Percentiles rank a stretch among this genome's conserved stretches.
Evolutionary conservation across 129 eudicot species (phyloP).

Genomic region (Cynara cardunculus): DNA sequence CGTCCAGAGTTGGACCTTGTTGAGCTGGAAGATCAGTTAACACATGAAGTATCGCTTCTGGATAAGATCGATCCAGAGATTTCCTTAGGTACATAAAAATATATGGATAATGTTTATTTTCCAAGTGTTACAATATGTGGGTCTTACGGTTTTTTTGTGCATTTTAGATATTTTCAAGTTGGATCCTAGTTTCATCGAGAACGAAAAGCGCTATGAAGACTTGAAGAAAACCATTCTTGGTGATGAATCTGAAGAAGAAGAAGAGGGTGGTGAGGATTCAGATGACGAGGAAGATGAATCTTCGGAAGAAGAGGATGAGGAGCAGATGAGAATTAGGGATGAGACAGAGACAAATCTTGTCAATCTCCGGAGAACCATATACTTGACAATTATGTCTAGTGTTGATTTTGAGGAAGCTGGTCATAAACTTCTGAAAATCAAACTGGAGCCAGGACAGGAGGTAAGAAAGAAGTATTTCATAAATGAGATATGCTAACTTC

Average conservation of each 20-base stretch:
- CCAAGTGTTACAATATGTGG: background rate
- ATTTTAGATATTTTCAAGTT: slow-evolving; percentile 71
- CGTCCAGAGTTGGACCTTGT: slow-evolving; percentile 96
- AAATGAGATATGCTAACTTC: too few species aligned
- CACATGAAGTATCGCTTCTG: slow-evolving; percentile 82
- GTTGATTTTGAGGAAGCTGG: slow-evolving; percentile 99
- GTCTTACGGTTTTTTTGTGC: background rate
- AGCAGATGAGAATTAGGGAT: slow-evolving; percentile 80
- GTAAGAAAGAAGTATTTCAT: slow-evolving; percentile 23
- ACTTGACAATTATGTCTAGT: slow-evolving; percentile 94
- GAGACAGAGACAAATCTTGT: slow-evolving; percentile 89
- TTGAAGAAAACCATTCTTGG: slow-evolving; percentile 84
- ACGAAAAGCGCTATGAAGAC: slow-evolving; percentile 79
- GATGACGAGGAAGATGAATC: slow-evolving; percentile 66
- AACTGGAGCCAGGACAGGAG: slow-evolving; percentile 98
- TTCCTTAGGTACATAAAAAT: slow-evolving; percentile 45
- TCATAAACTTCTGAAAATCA: slow-evolving; percentile 81
- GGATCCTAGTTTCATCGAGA: slow-evolving; percentile 74
- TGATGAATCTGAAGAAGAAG: slow-evolving; percentile 87
- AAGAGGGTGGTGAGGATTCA: slow-evolving; percentile 53
- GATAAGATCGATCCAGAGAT: slow-evolving; percentile 79
- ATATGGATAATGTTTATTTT: slow-evolving; percentile 9
- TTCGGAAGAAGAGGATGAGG: slow-evolving; percentile 85
- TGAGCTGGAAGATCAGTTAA: slow-evolving; percentile 87
- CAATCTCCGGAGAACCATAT: slow-evolving; percentile 84